These are phyloP conservation scores for Stephania yunnanensis DNA, from an alignment of 164 flowering plant species.

Conservation along the genomic window DNA sequence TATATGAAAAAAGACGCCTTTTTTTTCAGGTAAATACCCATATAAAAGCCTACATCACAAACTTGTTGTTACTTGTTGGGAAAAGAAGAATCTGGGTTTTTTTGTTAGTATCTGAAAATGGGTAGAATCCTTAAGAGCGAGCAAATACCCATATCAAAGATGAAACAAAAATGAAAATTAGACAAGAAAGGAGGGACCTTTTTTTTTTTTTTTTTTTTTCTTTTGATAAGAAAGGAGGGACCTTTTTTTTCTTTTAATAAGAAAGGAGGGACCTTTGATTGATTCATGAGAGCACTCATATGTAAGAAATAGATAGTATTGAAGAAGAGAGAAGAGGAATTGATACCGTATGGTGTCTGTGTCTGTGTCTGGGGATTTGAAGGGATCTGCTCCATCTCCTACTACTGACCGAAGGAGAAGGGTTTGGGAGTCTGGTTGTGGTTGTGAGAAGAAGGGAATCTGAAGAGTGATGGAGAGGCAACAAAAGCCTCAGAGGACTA, in stretches of 20 bases:
- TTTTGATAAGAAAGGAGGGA: not conserved
- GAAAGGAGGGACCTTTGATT: not conserved
- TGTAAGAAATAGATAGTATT: no score
- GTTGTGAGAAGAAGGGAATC: slow-evolving; percentile 6
- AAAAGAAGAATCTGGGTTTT: not conserved
- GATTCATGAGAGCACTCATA: no score
- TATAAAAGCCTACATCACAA: no score
- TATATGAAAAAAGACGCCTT: no score
- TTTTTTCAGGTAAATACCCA: no score
- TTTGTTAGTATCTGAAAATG: no score
- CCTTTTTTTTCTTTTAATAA: not conserved
- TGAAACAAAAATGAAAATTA: no score
- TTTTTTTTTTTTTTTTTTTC: no score
- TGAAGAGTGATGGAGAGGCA: slow-evolving; percentile 17
- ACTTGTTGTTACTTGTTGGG: not conserved
- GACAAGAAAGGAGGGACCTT: not conserved
- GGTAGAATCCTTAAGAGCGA: no score
- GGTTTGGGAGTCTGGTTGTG: not conserved
- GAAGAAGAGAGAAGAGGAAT: no score
- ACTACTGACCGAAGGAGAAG: slow-evolving; percentile 5
- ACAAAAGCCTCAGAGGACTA: slow-evolving; percentile 16
- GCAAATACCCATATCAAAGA: no score
- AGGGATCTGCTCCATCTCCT: slow-evolving; percentile 9
- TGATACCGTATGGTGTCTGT: no score
- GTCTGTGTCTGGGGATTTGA: not conserved